These are phyloP conservation scores for Eucommia ulmoides DNA, from an alignment of 257 asterid species.

Conservation along the genomic window DNA sequence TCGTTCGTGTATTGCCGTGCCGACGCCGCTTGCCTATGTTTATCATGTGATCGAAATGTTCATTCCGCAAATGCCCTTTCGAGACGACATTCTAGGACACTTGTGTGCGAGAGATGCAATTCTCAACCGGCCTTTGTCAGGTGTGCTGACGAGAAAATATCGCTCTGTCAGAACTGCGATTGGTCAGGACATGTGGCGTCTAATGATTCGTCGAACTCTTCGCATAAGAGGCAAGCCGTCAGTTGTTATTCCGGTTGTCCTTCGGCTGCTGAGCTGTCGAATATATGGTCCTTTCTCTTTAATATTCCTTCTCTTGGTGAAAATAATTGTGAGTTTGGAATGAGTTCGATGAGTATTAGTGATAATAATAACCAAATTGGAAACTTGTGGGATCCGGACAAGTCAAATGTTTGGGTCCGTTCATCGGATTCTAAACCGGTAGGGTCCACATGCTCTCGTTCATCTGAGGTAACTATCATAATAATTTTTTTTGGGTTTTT, in stretches of 20 bases:
- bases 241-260: conserved; percentile 59
- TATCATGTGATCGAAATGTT: conserved; percentile 56
- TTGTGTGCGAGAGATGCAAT: conserved; percentile 45
- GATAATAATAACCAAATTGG: background rate
- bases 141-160: conserved; percentile 36
- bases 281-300: conserved; percentile 27
- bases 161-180: conserved; percentile 58
- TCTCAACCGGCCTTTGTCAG: conserved; percentile 37
- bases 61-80: conserved; percentile 66
- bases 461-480: too few species aligned
- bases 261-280: conserved; percentile 53
- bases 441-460: too few species aligned
- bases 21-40: conserved; percentile 48
- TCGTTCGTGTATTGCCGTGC: conserved; percentile 47
- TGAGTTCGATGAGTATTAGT: conserved; percentile 14
- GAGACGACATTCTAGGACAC: conserved; percentile 49
- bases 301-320: conserved; percentile 7
- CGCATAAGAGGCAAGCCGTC: conserved; percentile 31
- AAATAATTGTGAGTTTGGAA: conserved; percentile 13
- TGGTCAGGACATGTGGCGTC: conserved; percentile 25
- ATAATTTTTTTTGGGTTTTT: too few species aligned
- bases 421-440: background rate
- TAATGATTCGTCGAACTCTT: conserved; percentile 6
- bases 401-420: background rate
- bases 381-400: background rate